phyloP scores from a whole-genome alignment of 768 basidiomycete genomes.

The Dendrothele bispora region DNA sequence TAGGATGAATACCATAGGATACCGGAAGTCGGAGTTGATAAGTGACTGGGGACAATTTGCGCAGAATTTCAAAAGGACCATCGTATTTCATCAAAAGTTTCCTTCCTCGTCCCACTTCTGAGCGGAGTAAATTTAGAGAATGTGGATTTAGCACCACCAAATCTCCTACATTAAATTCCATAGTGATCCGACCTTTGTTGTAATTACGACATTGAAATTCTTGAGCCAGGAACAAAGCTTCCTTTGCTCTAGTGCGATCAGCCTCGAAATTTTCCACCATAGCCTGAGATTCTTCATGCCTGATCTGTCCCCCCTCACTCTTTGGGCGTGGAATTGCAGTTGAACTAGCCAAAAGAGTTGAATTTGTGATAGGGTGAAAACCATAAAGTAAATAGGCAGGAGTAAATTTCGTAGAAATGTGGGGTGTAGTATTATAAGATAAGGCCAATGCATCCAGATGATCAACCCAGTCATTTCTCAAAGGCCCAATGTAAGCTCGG shows the following conservation, averaged over 20 bases:
- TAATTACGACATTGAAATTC: neutral
- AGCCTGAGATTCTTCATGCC: neutral
- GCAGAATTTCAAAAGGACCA: constrained; percentile 21
- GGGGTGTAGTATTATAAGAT: constrained; percentile 29
- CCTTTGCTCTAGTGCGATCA: neutral
- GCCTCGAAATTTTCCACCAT: constrained; percentile 3
- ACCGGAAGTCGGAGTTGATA: constrained; percentile 22
- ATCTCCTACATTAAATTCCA: constrained; percentile 18
- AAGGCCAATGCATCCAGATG: constrained; percentile 21
- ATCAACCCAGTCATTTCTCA: constrained; percentile 23
- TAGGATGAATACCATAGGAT: constrained; percentile 19
- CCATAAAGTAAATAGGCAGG: constrained; percentile 28
- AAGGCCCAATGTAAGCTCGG: constrained; percentile 26
- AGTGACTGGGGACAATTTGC: constrained; percentile 17
- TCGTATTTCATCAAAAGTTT: constrained; percentile 19
- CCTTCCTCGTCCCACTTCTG: constrained; percentile 12
- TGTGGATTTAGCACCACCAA: constrained; percentile 23
- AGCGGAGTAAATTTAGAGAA: constrained; percentile 12
- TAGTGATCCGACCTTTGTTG: constrained; percentile 9
- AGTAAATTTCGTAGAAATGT: constrained; percentile 28
- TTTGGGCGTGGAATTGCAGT: neutral
- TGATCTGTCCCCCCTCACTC: neutral
- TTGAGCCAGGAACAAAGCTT: neutral
- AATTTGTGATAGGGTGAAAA: constrained; percentile 21
- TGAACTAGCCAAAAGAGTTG: neutral